A percentile compares a stretch with the other conserved stretches of the same genome.
Evolutionary conservation across 257 asterid species (phyloP).

Genomic region (Eucommia ulmoides): DNA sequence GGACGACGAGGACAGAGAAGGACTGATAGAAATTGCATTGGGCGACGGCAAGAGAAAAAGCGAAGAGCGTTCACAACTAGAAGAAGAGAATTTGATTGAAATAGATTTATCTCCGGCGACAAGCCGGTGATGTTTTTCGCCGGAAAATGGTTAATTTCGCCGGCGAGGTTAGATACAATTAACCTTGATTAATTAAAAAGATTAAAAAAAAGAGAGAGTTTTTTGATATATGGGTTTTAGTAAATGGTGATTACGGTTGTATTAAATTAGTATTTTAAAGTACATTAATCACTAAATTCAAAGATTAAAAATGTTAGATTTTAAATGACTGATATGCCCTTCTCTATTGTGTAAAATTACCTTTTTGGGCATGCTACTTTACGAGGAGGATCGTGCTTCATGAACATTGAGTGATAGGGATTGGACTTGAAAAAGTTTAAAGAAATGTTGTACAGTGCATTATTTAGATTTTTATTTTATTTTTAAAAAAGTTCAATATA

Average conservation of each 20-base stretch:
- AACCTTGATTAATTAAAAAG: slow-evolving; percentile 15
- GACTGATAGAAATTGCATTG: slow-evolving; percentile 65
- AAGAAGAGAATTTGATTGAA: slow-evolving; percentile 80
- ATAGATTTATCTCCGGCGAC: slow-evolving; percentile 50
- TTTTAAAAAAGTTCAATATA: no score
- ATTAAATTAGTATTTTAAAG: slow-evolving; percentile 9
- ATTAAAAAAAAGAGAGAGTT: slow-evolving; percentile 1
- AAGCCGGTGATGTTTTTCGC: slow-evolving; percentile 19
- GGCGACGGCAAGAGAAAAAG: slow-evolving; percentile 28
- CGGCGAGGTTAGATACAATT: slow-evolving; percentile 16
- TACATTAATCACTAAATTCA: slow-evolving; percentile 21
- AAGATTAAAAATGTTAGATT: slow-evolving; percentile 7
- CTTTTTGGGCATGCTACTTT: no score
- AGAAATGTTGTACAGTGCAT: no score
- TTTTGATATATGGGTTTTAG: slow-evolving; percentile 31
- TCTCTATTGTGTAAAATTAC: no score
- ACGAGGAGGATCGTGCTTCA: no score
- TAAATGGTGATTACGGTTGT: slow-evolving; percentile 15
- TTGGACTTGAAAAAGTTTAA: no score
- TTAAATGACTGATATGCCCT: background rate
- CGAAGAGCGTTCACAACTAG: slow-evolving; percentile 19
- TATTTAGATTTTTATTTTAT: no score
- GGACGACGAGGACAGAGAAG: slow-evolving; percentile 60
- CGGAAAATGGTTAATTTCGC: slow-evolving; percentile 13
- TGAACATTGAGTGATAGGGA: no score